Conservation (phyloP, 495 filamentous ascomycete species). For the Penicillium paradoxum region DNA sequence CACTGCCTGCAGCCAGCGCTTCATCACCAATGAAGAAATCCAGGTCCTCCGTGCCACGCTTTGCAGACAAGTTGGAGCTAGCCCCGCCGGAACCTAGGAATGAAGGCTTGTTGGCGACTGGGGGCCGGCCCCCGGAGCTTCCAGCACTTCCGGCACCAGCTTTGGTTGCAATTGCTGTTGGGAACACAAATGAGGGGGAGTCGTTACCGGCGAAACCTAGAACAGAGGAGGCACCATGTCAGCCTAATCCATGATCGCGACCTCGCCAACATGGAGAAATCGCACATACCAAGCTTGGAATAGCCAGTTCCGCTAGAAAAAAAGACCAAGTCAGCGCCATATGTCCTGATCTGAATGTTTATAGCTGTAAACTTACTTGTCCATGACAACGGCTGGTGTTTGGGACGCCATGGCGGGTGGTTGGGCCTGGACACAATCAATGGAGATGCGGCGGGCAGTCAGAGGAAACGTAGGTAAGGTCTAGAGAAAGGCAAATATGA, state of each 20-base stretch:
- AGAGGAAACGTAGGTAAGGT: background rate
- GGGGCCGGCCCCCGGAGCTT: constrained; percentile 77
- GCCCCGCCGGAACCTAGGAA: constrained; percentile 88
- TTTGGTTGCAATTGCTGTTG: constrained; percentile 96
- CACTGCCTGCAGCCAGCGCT: constrained; percentile 74
- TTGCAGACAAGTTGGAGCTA: constrained; percentile 73
- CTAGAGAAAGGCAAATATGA: constrained; percentile 4
- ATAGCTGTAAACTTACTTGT: constrained; percentile 76
- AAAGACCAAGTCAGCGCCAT: constrained; percentile 20
- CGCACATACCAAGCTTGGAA: constrained; percentile 82
- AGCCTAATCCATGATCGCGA: constrained; percentile 27
- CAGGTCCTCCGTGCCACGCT: constrained; percentile 94
- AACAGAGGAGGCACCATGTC: constrained; percentile 15
- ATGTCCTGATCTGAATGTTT: background rate
- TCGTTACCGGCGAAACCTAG: constrained; percentile 98
- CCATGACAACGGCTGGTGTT: constrained; percentile 99
- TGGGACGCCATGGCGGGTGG: constrained; percentile 75
- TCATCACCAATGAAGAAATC: constrained; percentile 99
- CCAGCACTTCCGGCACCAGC: constrained; percentile 62
- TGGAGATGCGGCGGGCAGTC: background rate
- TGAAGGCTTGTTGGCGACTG: constrained; percentile 88
- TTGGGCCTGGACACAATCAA: constrained; percentile 10
- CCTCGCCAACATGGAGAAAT: background rate
- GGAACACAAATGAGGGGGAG: constrained; percentile 97
- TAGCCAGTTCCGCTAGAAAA: constrained; percentile 88